A percentile compares a stretch with the other conserved stretches of the same genome.
phyloP scores from a whole-genome alignment of 2,329 filamentous ascomycete species.

The Calonectria hongkongensis region DNA sequence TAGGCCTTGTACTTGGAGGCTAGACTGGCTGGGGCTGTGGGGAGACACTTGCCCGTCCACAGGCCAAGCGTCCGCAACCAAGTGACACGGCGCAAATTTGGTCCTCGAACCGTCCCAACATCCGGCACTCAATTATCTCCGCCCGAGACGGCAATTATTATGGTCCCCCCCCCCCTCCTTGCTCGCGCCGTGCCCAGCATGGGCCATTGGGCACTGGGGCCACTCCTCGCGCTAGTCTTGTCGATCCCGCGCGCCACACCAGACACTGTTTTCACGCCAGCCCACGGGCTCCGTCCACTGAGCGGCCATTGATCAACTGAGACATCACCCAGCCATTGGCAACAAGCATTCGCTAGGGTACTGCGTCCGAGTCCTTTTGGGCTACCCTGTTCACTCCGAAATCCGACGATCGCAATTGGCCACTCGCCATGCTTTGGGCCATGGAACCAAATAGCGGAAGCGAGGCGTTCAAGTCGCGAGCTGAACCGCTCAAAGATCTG shows the following conservation, averaged over 20 bases:
- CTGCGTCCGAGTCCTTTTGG: slow-evolving; percentile 14
- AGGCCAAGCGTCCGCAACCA: slow-evolving; percentile 2
- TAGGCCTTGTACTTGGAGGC: not conserved
- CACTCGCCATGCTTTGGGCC: not conserved
- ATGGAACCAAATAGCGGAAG: slow-evolving; percentile 6
- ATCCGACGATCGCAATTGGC: slow-evolving; percentile 37
- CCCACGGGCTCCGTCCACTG: not conserved
- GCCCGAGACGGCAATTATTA: slow-evolving; percentile 28
- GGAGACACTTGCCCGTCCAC: slow-evolving; percentile 17
- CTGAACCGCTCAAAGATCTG: slow-evolving; percentile 31
- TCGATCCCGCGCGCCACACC: slow-evolving; percentile 41
- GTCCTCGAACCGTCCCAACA: slow-evolving; percentile 18
- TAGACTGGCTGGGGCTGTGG: slow-evolving; percentile 9
- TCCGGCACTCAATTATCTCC: slow-evolving; percentile 21
- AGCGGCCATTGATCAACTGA: slow-evolving; percentile 38
- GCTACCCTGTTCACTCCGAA: slow-evolving; percentile 16
- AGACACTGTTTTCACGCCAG: slow-evolving; percentile 16
- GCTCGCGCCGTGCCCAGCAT: slow-evolving; percentile 13
- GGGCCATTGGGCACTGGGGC: not conserved
- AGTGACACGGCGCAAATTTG: slow-evolving; percentile 21
- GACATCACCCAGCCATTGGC: slow-evolving; percentile 37
- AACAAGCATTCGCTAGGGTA: slow-evolving; percentile 20
- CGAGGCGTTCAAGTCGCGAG: slow-evolving; percentile 38
- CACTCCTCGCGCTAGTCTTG: slow-evolving; percentile 39
- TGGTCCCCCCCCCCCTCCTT: not conserved